These are phyloP conservation scores for Tuber calosporum DNA, from an alignment of 495 filamentous ascomycete species.

Conservation along the genomic window DNA sequence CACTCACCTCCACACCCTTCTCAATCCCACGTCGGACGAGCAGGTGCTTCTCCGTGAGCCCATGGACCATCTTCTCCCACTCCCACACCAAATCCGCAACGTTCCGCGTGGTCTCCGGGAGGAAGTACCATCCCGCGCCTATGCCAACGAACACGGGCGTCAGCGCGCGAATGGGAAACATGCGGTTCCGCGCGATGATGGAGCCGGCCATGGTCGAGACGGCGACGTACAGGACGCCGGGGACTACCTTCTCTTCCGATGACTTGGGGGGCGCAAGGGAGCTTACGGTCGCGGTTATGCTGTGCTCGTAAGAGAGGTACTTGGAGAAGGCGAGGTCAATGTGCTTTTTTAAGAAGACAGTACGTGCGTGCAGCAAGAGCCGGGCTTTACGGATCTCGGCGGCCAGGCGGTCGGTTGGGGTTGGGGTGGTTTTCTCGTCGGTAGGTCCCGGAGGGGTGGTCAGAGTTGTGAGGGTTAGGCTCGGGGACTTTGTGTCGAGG, in stretches of 20 bases:
- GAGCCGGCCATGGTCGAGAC: slow-evolving; percentile 87
- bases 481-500: background rate
- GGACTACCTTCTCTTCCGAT: slow-evolving; percentile 74
- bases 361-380: slow-evolving; percentile 70
- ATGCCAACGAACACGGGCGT: slow-evolving; percentile 66
- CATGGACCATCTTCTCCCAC: slow-evolving; percentile 80
- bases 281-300: slow-evolving; percentile 76
- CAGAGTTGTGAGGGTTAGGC: slow-evolving; percentile 14
- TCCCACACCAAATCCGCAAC: slow-evolving; percentile 74
- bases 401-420: slow-evolving; percentile 85
- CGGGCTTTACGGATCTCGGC: slow-evolving; percentile 70
- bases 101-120: slow-evolving; percentile 77
- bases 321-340: slow-evolving; percentile 69
- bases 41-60: slow-evolving; percentile 69
- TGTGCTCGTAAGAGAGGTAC: slow-evolving; percentile 70
- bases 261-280: slow-evolving; percentile 76
- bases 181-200: slow-evolving; percentile 79
- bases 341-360: slow-evolving; percentile 62
- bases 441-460: slow-evolving; percentile 23
- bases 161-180: slow-evolving; percentile 64
- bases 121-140: slow-evolving; percentile 63
- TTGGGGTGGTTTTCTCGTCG: slow-evolving; percentile 47
- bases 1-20: slow-evolving; percentile 62
- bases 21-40: slow-evolving; percentile 57
- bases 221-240: slow-evolving; percentile 79